Base-by-base conservation (phyloP, 1,284 basidiomycete species). In the Athelia sp. region DNA sequence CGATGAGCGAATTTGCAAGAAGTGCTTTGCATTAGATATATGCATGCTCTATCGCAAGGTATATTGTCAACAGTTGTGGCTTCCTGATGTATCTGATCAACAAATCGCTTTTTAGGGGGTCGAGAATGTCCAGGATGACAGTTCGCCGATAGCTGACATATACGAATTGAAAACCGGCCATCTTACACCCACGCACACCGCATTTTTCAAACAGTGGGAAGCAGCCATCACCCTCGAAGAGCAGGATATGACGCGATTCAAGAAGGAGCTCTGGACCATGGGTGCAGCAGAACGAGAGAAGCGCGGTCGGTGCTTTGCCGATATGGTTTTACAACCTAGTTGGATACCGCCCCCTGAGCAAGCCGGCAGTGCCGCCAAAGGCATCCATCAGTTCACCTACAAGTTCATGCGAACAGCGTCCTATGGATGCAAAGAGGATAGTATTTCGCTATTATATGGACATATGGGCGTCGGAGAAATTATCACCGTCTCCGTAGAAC, bases 41-140 rank as follows among this genome's bases (percentile, higher is more conserved):
- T 99, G 97, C 68, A 94, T 98, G 88, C 75, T 99, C 3, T 98
- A 94, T 67, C 89, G 94, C 45, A 88, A 87, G 73, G 90, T 88
- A 54, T 38, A n/a, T 40, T 58, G n/a, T 44, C 3, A 15, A 43
- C 19, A 59, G 47, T 14, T 13, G 29, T 50, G 36, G n/a, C n/a
- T 10, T 45, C 24, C 38, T 42, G 45, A 9, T 29, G 31, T 50
- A 22, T 15, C 23, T 46, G n/a, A n/a, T n/a, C n/a, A 50, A 45
- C 45, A 46, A 53, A 34, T 24, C 31, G 49, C n/a, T n/a, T n/a
- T n/a, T n/a, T 18, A 93, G 88, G 81, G 88, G 0, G 79, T 89
- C 3, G 90, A 93, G 57, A 68, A 75, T 26, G 76, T 86, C 2
- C 67, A 73, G 3, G 78, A 83, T 42, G 68, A 64, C 2, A 58